These are phyloP conservation scores for Turritis glabra DNA, from an alignment of 345 rosid genomes.

Conservation along the genomic window DNA sequence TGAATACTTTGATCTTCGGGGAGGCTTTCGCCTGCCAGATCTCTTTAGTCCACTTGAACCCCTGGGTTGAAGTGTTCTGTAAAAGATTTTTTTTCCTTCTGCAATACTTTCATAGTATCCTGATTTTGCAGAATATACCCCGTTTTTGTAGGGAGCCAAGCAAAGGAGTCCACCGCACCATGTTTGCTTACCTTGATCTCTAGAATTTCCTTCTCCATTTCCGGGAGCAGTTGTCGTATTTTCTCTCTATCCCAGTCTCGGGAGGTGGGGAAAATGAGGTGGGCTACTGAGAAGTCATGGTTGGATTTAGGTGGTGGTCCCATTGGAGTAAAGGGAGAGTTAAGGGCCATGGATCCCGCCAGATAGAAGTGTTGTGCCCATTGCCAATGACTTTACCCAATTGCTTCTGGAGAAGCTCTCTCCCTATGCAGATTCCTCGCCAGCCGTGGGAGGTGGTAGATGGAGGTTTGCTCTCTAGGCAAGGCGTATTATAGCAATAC, in stretches of 20 bases:
- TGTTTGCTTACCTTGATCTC: neutral
- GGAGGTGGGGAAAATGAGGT: neutral
- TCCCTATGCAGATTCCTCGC: neutral
- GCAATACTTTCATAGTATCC: neutral
- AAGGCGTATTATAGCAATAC: neutral
- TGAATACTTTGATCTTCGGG: no score
- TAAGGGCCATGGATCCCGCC: neutral
- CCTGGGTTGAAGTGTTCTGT: no score
- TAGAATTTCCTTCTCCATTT: neutral
- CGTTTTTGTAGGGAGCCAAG: neutral
- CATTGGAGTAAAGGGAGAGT: neutral
- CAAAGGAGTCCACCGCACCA: accelerated
- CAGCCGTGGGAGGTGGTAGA: neutral
- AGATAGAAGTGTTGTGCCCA: neutral
- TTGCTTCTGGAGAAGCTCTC: neutral
- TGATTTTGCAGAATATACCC: neutral
- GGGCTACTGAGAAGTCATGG: neutral
- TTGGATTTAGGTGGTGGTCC: neutral
- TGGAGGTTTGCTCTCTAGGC: neutral
- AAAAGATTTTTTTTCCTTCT: no score
- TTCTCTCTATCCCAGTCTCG: neutral
- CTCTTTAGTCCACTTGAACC: neutral
- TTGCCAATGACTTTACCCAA: neutral
- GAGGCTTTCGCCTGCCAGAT: no score
- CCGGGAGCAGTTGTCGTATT: neutral